These are phyloP conservation scores for Exophiala spinifera DNA, from an alignment of 2,329 filamentous ascomycete species.

Conservation along the genomic window DNA sequence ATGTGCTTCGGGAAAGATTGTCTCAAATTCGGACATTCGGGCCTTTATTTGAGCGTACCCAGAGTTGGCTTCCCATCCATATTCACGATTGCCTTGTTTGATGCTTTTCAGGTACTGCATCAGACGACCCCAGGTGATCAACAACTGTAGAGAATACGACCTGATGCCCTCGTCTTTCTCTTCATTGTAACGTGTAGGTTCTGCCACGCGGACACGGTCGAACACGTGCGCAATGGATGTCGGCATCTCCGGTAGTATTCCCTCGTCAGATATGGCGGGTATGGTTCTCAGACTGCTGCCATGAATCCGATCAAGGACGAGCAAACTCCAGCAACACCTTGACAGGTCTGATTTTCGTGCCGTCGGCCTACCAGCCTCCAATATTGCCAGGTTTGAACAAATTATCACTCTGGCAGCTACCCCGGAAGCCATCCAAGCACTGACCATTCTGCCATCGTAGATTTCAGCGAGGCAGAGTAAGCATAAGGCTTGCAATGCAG, in stretches of 20 bases:
- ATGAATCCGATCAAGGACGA: slow-evolving; percentile 25
- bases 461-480: slow-evolving; percentile 23
- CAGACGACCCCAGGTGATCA: slow-evolving; percentile 22
- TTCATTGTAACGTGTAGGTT: not conserved
- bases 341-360: slow-evolving; percentile 9
- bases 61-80: slow-evolving; percentile 20
- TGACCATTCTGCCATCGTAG: slow-evolving; percentile 17
- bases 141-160: slow-evolving; percentile 18
- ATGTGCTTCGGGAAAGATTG: slow-evolving; percentile 20
- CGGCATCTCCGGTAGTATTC: slow-evolving; percentile 18
- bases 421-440: slow-evolving; percentile 23
- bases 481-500: slow-evolving; percentile 21
- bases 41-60: slow-evolving; percentile 23
- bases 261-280: slow-evolving; percentile 15
- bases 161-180: slow-evolving; percentile 20
- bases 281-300: slow-evolving; percentile 19
- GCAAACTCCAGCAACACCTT: slow-evolving; percentile 23
- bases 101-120: slow-evolving; percentile 23
- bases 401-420: slow-evolving; percentile 19
- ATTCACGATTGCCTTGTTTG: slow-evolving; percentile 17
- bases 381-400: slow-evolving; percentile 10
- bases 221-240: not conserved
- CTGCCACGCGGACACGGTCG: no score
- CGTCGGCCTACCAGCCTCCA: not conserved
- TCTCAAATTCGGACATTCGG: slow-evolving; percentile 23